Percentiles rank a stretch among this genome's conserved stretches.
These are phyloP conservation scores for Ophiostoma fasciatum DNA, from an alignment of 2,329 filamentous ascomycete species.

Conservation along the genomic window DNA sequence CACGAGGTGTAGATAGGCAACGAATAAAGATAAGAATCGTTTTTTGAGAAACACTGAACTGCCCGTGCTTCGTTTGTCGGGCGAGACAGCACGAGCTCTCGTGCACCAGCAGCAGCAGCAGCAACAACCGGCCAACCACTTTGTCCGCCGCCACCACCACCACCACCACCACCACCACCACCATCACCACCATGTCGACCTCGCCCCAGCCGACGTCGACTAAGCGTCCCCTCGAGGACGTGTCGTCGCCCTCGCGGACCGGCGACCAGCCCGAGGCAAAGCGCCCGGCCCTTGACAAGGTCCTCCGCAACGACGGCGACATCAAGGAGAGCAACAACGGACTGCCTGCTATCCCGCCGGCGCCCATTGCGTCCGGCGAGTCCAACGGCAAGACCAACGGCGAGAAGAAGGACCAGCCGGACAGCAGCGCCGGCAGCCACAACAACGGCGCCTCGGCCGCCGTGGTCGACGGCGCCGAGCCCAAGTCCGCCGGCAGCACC, in stretches of 20 bases:
- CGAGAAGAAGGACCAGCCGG: constrained; percentile 40
- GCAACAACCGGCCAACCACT: constrained; percentile 8
- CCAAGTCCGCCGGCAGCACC: constrained; percentile 31
- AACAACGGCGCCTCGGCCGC: constrained; percentile 51
- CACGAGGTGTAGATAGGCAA: constrained; percentile 66
- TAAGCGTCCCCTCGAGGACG: constrained; percentile 94
- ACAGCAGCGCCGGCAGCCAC: constrained; percentile 22
- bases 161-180: constrained; percentile 22
- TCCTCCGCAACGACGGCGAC: constrained; percentile 54
- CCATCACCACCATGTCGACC: constrained; percentile 50
- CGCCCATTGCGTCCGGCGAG: constrained; percentile 25
- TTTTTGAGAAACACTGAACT: too few relatives aligned
- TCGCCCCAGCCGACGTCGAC: constrained; percentile 51
- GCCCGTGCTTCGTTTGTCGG: too few relatives aligned
- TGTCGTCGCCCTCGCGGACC: constrained; percentile 81
- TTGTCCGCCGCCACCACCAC: too few relatives aligned
- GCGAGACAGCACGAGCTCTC: too few relatives aligned
- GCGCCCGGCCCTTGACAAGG: constrained; percentile 88
- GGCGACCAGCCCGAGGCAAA: constrained; percentile 95
- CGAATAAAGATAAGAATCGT: constrained; percentile 24
- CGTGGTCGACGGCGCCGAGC: constrained; percentile 45
- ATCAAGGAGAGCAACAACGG: constrained; percentile 30
- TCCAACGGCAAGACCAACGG: constrained; percentile 36
- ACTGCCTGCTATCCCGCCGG: constrained; percentile 14
- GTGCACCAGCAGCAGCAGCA: too few relatives aligned